Evolutionary conservation across 1,139 yeast genomes (phyloP).

Genomic region (Suhomyces atakaporum): DNA sequence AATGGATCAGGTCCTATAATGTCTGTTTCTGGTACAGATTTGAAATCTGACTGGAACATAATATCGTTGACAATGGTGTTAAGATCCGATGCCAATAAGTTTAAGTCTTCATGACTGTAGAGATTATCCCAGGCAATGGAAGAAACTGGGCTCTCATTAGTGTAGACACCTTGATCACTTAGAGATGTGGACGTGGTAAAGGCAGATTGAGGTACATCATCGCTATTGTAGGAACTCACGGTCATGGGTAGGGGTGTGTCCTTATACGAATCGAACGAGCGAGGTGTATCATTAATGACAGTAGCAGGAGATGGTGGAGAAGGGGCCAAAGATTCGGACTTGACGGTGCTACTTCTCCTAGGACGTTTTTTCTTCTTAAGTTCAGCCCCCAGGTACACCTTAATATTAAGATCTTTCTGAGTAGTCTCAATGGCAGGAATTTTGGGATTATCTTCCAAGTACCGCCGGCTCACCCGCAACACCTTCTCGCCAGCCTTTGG

Average conservation of each 20-base stretch:
- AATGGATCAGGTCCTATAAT: not conserved
- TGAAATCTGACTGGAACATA: constrained; percentile 36
- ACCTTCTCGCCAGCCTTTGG: constrained; percentile 23
- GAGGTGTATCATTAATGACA: constrained; percentile 4
- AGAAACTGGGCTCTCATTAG: constrained; percentile 7
- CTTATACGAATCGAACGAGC: constrained; percentile 5
- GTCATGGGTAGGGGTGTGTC: constrained; percentile 4
- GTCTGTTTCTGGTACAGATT: constrained; percentile 3
- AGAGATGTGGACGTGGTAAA: not conserved
- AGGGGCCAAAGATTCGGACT: no score
- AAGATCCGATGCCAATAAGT: constrained; percentile 42
- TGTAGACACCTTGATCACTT: constrained; percentile 3
- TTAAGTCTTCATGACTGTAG: constrained; percentile 38
- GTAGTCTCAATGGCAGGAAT: constrained; percentile 7
- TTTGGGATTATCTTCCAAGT: constrained; percentile 13
- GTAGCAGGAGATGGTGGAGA: constrained; percentile 3
- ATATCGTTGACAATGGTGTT: constrained; percentile 45
- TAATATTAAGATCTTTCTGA: constrained; percentile 14
- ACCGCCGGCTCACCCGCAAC: constrained; percentile 18
- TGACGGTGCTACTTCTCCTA: constrained; percentile 1
- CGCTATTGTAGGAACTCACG: not conserved
- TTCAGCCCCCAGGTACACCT: constrained; percentile 14
- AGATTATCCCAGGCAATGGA: constrained; percentile 12
- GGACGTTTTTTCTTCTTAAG: constrained; percentile 7
- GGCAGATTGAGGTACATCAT: constrained; percentile 1